phyloP scores from a whole-genome alignment of 2,329 filamentous ascomycete genomes.

The Cladosporium sp. region DNA sequence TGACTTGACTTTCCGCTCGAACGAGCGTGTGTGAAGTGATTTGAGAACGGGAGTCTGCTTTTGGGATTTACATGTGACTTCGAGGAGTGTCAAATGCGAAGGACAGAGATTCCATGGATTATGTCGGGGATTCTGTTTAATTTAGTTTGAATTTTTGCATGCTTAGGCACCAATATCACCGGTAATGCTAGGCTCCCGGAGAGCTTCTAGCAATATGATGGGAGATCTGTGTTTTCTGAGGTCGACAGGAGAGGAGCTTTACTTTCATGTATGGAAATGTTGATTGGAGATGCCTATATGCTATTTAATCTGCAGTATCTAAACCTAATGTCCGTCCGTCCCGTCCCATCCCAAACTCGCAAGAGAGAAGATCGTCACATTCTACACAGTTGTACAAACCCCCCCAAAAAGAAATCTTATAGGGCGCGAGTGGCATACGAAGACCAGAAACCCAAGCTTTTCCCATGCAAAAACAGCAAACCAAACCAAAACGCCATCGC shows the following conservation, averaged over 20 bases:
- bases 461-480: too few species aligned
- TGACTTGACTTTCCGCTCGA: neutral
- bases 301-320: neutral
- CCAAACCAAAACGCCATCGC: neutral
- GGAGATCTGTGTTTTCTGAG: too few species aligned
- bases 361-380: neutral
- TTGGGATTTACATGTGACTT: neutral
- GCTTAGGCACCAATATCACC: too few species aligned
- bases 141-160: too few species aligned
- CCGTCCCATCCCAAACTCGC: neutral
- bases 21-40: neutral
- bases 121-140: too few species aligned
- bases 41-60: neutral
- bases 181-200: too few species aligned
- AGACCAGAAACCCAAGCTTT: too few species aligned
- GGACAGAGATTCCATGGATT: too few species aligned
- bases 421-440: too few species aligned
- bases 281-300: constrained; percentile 2
- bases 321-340: neutral
- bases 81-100: too few species aligned
- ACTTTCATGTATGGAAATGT: neutral
- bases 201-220: too few species aligned
- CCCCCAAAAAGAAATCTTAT: neutral
- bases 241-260: too few species aligned
- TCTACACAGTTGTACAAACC: neutral